Evolutionary conservation across 78 protist species (phyloP), one percentile per base, ranked within the genome.

Genomic region (Dictyostelium intermedium): DNA sequence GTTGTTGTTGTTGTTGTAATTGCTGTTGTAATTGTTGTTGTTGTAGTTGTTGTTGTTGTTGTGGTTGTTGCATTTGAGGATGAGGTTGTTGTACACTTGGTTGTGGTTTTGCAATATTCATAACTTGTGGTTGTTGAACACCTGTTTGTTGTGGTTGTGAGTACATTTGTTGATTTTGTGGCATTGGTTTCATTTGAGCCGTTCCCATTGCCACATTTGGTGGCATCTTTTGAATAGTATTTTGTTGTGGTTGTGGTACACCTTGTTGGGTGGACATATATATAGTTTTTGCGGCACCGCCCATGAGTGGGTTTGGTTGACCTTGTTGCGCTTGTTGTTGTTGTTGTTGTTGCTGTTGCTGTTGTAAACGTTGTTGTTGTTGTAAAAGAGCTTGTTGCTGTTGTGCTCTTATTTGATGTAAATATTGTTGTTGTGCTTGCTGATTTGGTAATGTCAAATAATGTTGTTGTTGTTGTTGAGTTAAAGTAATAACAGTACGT

Each of bases 81-180:
- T 53, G 80, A 23, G 45, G 60, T 83, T 83, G 60, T 83, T 83
- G 89, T 66, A 63, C 79, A 27, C 10, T 14, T 39, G 91, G 72
- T 32, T 6, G n/a, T n/a, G 82, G 83, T n/a, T 77, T 37, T 23
- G 83, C 27, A 2, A 27, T n/a, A 23, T 41, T 77, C 11, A 32
- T 32, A 20, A 16, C 30, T 74, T 74, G 81, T 34, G 18, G 82
- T 35, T 11, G 83, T 16, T 27, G 30, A 18, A 16, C 27, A 39
- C n/a, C 18, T 14, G 34, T 70, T 72, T 27, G 82, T 76, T 80
- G 61, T 23, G 83, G 63, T 43, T 77, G 84, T 77, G 47, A 50
- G 66, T 56, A 56, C 66, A 20, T 73, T 77, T 77, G 82, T 77
- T 77, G 82, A 77, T 35, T n/a, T 23, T 77, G 50, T 35, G 66